Percentiles rank a stretch among this genome's conserved stretches.
These are phyloP conservation scores for Blastobotrys capitulatus DNA, from an alignment of 1,139 yeast genomes.

Conservation along the genomic window DNA sequence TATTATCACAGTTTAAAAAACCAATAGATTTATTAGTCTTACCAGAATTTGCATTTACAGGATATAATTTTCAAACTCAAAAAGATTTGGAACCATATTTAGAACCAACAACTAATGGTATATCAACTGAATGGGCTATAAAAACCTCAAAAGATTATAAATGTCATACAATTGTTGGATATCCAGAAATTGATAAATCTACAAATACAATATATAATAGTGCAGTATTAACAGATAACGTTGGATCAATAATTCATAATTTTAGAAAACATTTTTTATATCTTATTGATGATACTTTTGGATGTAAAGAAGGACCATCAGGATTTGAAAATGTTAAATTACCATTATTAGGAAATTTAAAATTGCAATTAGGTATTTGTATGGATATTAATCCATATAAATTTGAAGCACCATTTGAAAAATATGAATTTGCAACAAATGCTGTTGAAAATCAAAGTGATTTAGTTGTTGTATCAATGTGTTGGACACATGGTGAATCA, in stretches of 20 bases:
- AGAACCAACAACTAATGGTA: constrained; percentile 43
- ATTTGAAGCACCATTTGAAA: constrained; percentile 71
- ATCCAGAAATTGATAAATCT: constrained; percentile 51
- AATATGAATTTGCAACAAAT: constrained; percentile 62
- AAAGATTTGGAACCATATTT: constrained; percentile 56
- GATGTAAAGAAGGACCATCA: constrained; percentile 61
- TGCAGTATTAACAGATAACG: constrained; percentile 56
- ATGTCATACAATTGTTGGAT: constrained; percentile 76
- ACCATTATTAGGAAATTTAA: constrained; percentile 12
- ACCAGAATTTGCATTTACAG: constrained; percentile 84
- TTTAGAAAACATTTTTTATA: constrained; percentile 77
- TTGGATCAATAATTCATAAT: constrained; percentile 56
- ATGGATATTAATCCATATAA: constrained; percentile 91
- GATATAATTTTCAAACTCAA: constrained; percentile 60
- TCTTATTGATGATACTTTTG: constrained; percentile 79
- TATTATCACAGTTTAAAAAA: constrained; percentile 32
- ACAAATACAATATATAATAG: constrained; percentile 54
- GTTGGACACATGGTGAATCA: constrained; percentile 63
- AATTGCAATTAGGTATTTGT: constrained; percentile 75
- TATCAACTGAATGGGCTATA: constrained; percentile 53
- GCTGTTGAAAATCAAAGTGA: constrained; percentile 47
- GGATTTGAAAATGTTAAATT: constrained; percentile 9
- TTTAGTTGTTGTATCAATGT: constrained; percentile 74
- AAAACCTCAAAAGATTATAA: constrained; percentile 44
- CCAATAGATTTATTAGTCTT: constrained; percentile 51